These are phyloP conservation scores for Aspergillus mulundensis DNA, from an alignment of 495 filamentous ascomycete genomes.

Conservation along the genomic window DNA sequence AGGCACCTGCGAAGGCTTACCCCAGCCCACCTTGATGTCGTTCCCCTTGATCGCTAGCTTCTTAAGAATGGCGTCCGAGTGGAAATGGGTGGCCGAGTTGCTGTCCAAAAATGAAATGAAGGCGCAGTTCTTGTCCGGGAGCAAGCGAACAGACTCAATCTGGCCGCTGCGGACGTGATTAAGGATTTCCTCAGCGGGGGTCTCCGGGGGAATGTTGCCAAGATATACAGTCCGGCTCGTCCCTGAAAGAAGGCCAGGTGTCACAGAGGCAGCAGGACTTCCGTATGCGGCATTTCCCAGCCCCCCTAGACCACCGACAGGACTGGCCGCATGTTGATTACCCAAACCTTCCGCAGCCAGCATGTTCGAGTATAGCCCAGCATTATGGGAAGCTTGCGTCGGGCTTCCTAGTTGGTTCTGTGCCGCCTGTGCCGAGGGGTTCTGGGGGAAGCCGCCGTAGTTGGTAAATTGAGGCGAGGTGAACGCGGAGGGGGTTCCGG, in stretches of 20 bases:
- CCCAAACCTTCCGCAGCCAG: conserved; percentile 72
- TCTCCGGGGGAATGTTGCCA: conserved; percentile 96
- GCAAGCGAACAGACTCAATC: conserved; percentile 92
- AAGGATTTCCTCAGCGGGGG: conserved; percentile 95
- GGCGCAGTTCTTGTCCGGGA: conserved; percentile 98
- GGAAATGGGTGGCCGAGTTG: conserved; percentile 95
- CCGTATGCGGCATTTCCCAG: conserved; percentile 55
- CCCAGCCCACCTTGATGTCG: conserved; percentile 99
- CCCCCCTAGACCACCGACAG: conserved; percentile 66
- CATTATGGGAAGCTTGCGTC: conserved; percentile 61
- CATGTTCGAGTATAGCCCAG: conserved; percentile 72
- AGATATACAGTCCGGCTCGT: conserved; percentile 96
- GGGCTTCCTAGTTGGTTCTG: conserved; percentile 54
- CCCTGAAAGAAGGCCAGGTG: conserved; percentile 76
- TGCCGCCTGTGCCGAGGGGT: conserved; percentile 53
- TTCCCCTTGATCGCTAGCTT: conserved; percentile 96
- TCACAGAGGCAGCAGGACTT: conserved; percentile 64
- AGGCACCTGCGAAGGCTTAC: conserved; percentile 95
- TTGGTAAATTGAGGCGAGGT: conserved; percentile 86
- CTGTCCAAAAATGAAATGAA: conserved; percentile 99
- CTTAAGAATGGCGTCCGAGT: conserved; percentile 98
- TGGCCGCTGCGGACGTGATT: conserved; percentile 96
- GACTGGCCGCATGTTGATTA: conserved; percentile 71
- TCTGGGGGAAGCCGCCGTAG: conserved; percentile 72
- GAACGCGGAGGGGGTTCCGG: conserved; percentile 86